Percentiles rank a stretch among this genome's conserved stretches.
phyloP scores from a whole-genome alignment of 768 basidiomycete species.

The Albatrellus ellisii region DNA sequence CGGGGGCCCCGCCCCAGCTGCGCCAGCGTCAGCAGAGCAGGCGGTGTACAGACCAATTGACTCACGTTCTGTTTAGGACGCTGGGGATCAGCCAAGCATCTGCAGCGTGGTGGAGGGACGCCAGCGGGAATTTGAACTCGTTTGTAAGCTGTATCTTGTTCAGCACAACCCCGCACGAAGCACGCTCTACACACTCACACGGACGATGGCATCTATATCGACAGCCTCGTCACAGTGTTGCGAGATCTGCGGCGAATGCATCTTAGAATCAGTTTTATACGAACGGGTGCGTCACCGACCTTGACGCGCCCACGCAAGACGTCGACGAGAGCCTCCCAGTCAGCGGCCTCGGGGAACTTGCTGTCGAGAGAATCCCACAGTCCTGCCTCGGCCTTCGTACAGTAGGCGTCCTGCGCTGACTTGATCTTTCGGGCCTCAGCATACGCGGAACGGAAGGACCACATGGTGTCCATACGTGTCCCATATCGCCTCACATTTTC shows the following conservation, averaged over 20 bases:
- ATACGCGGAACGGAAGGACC: constrained; percentile 73
- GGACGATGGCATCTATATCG: constrained; percentile 58
- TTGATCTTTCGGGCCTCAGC: constrained; percentile 58
- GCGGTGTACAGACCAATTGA: background rate
- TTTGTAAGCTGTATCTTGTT: constrained; percentile 44
- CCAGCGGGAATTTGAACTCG: constrained; percentile 72
- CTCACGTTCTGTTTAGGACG: constrained; percentile 56
- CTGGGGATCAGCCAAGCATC: constrained; percentile 79
- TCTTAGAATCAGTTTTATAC: background rate
- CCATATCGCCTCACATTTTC: constrained; percentile 7
- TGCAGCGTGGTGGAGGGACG: constrained; percentile 68
- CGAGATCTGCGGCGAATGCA: constrained; percentile 29
- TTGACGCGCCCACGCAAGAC: constrained; percentile 82
- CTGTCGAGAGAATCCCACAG: constrained; percentile 24
- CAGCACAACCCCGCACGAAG: background rate
- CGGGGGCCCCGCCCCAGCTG: constrained; percentile 52
- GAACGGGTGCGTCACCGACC: constrained; percentile 23
- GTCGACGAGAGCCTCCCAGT: constrained; percentile 73
- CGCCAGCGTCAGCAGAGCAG: background rate
- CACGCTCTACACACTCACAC: constrained; percentile 29
- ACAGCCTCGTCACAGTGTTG: constrained; percentile 65
- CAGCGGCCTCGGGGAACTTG: constrained; percentile 51
- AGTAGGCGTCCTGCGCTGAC: constrained; percentile 58
- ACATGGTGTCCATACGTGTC: constrained; percentile 65
- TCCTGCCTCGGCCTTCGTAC: constrained; percentile 41